Percentiles rank a stretch among this genome's conserved stretches.
phyloP scores from a whole-genome alignment of 2,329 filamentous ascomycete species.

The Cercospora brassicicola region DNA sequence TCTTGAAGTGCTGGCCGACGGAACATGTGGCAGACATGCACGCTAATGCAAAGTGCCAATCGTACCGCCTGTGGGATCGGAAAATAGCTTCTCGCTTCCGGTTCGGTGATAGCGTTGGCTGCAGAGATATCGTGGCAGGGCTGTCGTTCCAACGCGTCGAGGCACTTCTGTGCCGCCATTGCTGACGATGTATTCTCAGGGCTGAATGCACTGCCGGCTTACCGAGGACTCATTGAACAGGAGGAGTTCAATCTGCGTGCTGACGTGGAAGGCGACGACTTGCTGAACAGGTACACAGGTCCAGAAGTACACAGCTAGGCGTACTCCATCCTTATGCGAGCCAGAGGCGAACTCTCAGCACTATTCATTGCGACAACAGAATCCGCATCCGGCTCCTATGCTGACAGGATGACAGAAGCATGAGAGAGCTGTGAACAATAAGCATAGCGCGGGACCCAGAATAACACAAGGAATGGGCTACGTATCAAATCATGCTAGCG shows the following conservation, averaged over 20 bases:
- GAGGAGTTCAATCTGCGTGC: conserved; percentile 3
- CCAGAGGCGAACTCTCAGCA: neutral
- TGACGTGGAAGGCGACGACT: conserved; percentile 13
- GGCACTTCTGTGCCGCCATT: conserved; percentile 1
- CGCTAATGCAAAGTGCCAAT: conserved; percentile 20
- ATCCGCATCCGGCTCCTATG: neutral
- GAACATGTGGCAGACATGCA: conserved; percentile 12
- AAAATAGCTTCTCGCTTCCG: conserved; percentile 15
- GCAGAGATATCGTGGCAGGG: conserved; percentile 3
- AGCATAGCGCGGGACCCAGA: conserved; percentile 3
- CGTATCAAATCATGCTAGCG: conserved; percentile 5
- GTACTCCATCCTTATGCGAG: conserved; percentile 4
- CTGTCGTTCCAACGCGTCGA: conserved; percentile 6
- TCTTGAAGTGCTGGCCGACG: neutral
- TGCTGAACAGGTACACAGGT: conserved; percentile 7
- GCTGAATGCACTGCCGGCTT: conserved; percentile 13
- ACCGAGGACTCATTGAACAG: neutral
- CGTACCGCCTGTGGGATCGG: conserved; percentile 8
- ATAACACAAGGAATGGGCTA: conserved; percentile 1
- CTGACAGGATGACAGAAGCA: conserved; percentile 6
- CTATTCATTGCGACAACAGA: neutral
- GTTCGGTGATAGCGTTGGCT: neutral
- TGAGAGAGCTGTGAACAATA: conserved; percentile 7
- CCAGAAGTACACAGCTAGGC: conserved; percentile 3
- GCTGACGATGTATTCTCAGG: conserved; percentile 7